A percentile compares a stretch with the other conserved stretches of the same genome.
Evolutionary conservation across 106 monocot species (phyloP).

Genomic region (Dendrobium chrysotoxum): DNA sequence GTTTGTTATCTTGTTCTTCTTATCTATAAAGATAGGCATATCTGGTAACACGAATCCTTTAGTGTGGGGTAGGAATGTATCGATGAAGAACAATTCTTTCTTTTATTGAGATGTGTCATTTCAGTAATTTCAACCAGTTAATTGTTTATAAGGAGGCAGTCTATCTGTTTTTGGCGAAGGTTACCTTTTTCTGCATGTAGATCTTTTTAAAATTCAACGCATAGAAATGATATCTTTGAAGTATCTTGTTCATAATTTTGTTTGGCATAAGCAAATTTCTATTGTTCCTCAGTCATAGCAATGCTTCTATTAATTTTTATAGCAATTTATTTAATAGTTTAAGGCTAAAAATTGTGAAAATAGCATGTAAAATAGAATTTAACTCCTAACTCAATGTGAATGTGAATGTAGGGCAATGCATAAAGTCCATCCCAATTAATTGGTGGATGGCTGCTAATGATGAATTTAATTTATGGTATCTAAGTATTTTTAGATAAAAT

Average conservation of each 20-base stretch:
- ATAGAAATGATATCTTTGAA: not conserved
- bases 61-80: too few relatives aligned
- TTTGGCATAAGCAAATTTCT: not conserved
- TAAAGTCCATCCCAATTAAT: not conserved
- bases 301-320: not conserved
- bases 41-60: not conserved
- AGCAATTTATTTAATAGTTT: not conserved
- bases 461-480: not conserved
- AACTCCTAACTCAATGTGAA: not conserved
- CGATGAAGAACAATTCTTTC: too few relatives aligned
- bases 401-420: not conserved
- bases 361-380: not conserved
- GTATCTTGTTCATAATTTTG: not conserved
- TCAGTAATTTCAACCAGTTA: too few relatives aligned
- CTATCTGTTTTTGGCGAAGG: not conserved
- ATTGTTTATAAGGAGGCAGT: not conserved
- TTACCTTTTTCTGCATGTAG: not conserved
- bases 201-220: not conserved
- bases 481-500: not conserved
- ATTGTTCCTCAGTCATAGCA: not conserved
- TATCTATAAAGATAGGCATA: too few relatives aligned
- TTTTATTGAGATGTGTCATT: too few relatives aligned
- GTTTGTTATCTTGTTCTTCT: not conserved
- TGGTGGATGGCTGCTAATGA: not conserved
- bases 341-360: not conserved